Evolutionary conservation across 257 asterid species (phyloP).

Genomic region (Thymus mandschuricus): DNA sequence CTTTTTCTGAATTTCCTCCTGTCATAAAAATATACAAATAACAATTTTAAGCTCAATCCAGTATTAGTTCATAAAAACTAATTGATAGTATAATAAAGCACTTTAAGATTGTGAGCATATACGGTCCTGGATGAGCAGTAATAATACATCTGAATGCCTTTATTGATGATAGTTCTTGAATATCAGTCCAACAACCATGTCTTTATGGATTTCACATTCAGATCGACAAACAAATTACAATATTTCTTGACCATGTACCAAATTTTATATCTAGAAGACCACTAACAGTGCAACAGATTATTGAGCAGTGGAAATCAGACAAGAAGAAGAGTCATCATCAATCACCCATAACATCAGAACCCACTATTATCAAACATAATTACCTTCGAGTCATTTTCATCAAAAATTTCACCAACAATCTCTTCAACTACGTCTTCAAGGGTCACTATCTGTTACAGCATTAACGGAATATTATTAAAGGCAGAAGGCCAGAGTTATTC

Average conservation of each 20-base stretch:
- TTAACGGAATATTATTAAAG: conserved; percentile 26
- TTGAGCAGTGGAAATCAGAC: conserved; percentile 19
- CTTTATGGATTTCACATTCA: conserved; percentile 1
- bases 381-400: conserved; percentile 97
- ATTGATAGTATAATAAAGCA: conserved; percentile 1
- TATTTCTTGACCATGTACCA: neutral
- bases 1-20: conserved; percentile 99
- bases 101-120: neutral
- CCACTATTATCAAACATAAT: conserved; percentile 29
- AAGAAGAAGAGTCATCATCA: conserved; percentile 10
- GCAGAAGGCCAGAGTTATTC: conserved; percentile 26
- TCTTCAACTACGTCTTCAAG: conserved; percentile 99
- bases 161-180: conserved; percentile 6
- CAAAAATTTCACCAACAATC: conserved; percentile 98
- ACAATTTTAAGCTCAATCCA: conserved; percentile 10
- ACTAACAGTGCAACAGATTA: conserved; percentile 11
- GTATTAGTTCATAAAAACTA: neutral
- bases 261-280: neutral
- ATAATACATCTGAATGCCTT: conserved; percentile 16
- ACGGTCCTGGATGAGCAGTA: conserved; percentile 9
- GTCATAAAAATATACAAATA: conserved; percentile 31
- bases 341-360: conserved; percentile 7
- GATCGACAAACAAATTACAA: conserved; percentile 20
- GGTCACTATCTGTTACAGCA: conserved; percentile 77
- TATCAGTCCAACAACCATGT: conserved; percentile 12